A percentile compares a stretch with the other conserved stretches of the same genome.
Conservation (phyloP, 78 protist species). For the Carpediemonas membranifera region DNA sequence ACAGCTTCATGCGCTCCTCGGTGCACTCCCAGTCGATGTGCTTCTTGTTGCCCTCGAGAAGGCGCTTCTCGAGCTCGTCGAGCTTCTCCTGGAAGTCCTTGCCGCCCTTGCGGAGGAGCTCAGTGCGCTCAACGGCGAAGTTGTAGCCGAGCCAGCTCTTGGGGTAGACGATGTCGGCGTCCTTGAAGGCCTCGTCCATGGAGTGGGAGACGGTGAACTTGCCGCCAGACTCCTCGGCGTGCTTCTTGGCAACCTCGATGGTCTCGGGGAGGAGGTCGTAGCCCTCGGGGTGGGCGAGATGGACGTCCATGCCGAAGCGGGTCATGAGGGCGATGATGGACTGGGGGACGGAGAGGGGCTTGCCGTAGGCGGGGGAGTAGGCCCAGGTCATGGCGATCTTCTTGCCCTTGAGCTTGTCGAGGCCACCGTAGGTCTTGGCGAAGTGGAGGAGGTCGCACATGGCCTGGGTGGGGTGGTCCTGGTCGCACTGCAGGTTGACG, state of each 20-base stretch:
- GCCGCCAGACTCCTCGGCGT: slow-evolving; percentile 24
- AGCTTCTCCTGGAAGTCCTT: background rate
- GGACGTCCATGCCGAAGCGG: slow-evolving; percentile 35
- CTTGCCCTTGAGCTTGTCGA: slow-evolving; percentile 36
- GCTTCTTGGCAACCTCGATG: slow-evolving; percentile 26
- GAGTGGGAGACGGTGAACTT: slow-evolving; percentile 2
- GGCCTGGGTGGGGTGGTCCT: slow-evolving; percentile 47
- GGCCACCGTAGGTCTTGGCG: slow-evolving; percentile 25
- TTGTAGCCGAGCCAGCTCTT: slow-evolving; percentile 27
- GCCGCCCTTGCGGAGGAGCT: slow-evolving; percentile 20
- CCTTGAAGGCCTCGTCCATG: slow-evolving; percentile 42
- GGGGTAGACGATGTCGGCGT: slow-evolving; percentile 45
- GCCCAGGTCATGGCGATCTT: slow-evolving; percentile 49
- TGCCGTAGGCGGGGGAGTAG: slow-evolving; percentile 37
- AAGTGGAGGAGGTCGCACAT: slow-evolving; percentile 33
- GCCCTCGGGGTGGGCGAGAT: slow-evolving; percentile 44
- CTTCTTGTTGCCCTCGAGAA: slow-evolving; percentile 13
- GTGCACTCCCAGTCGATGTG: slow-evolving; percentile 28
- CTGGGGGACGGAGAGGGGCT: slow-evolving; percentile 50
- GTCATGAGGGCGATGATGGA: slow-evolving; percentile 33
- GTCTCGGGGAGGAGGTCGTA: slow-evolving; percentile 36
- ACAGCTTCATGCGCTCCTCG: slow-evolving; percentile 19
- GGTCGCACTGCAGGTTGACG: slow-evolving; percentile 42
- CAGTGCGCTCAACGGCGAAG: slow-evolving; percentile 12
- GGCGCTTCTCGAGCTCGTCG: slow-evolving; percentile 17